Base-by-base conservation (phyloP, 2,329 filamentous ascomycete genomes). In the Epichloe sp. region DNA sequence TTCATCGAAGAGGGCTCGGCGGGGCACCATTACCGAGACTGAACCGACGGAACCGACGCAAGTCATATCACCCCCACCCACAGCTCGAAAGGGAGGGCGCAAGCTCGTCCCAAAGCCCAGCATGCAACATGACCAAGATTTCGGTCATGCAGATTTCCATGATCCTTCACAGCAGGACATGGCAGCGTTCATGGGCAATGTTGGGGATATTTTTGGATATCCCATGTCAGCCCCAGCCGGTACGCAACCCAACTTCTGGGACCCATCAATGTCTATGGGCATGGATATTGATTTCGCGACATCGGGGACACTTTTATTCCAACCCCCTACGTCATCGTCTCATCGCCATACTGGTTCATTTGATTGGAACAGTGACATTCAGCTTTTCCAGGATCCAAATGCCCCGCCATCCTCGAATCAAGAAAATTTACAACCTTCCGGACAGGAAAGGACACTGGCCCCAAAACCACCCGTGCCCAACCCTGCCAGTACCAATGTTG, bases 241-340 rank as follows among this genome's bases (percentile, higher is more conserved):
- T 3, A 70, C 70, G 3, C 69, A 75, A 1, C 64, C 68, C 3
- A 76, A 72, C 38, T 82, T 81, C 55, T 83, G 80, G 80, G 77
- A 80, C 53, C 67, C 72, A 3, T 72, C 75, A 48, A 59, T 66
- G 36, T 63, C 64, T 53, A 76, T 82, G 71, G 71, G 68, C 23
- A 80, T 83, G 76, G 78, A 82, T 52, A 65, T 83, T 49, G 79
- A 82, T 58, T 82, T 82, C 53, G 65, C 68, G 45, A 63, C 68
- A 17, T 64, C 72, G 19, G 68, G 66, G 19, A 60, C 67, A 19
- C 67, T 69, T 49, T 63, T 76, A 36, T 78, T 79, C 51, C 61
- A 63, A 50, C 59, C 62, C 5, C 52, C 60, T 4, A 57, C 59
- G 19, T 52, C 60, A 17, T 61, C 61, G 43, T 58, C 67, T 2